Evolutionary conservation across 2,329 filamentous ascomycete species (phyloP).

Genomic region (Aspergillus fischeri): DNA sequence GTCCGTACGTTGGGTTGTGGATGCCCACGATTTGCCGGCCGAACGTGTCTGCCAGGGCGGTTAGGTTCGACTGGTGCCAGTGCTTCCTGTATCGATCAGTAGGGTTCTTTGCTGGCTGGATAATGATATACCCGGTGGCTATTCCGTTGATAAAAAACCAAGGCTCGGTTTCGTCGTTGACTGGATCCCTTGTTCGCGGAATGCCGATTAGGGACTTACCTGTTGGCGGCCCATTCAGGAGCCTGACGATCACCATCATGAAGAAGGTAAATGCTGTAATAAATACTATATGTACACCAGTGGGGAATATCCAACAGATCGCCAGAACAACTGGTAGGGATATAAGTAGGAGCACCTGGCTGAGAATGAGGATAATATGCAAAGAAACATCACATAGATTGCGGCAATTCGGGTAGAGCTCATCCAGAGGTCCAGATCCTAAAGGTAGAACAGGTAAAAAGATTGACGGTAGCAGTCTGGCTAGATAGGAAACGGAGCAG

Average conservation of each 20-base stretch:
- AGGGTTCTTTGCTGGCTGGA: too few relatives aligned
- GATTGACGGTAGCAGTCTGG: background rate
- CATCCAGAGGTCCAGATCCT: background rate
- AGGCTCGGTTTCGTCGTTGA: background rate
- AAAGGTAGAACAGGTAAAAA: background rate
- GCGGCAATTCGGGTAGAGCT: background rate
- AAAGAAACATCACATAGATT: background rate
- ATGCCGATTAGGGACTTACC: background rate
- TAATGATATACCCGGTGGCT: background rate
- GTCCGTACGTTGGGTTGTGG: conserved; percentile 1
- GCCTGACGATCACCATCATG: background rate
- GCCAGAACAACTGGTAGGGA: background rate
- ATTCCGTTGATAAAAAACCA: conserved; percentile 7
- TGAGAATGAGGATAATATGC: background rate
- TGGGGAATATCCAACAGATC: background rate
- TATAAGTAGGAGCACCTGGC: background rate
- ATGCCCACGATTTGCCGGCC: conserved; percentile 4
- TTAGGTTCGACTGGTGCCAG: conserved; percentile 3
- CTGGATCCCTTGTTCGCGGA: background rate
- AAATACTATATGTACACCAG: background rate
- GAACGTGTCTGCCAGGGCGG: background rate
- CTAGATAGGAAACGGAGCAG: background rate
- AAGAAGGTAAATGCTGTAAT: background rate
- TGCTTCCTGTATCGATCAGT: background rate
- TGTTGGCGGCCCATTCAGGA: background rate